Evolutionary conservation across 805 yeast genomes (phyloP), one percentile per base, ranked within the genome.

Genomic region (Wickerhamomyces silvicola): DNA sequence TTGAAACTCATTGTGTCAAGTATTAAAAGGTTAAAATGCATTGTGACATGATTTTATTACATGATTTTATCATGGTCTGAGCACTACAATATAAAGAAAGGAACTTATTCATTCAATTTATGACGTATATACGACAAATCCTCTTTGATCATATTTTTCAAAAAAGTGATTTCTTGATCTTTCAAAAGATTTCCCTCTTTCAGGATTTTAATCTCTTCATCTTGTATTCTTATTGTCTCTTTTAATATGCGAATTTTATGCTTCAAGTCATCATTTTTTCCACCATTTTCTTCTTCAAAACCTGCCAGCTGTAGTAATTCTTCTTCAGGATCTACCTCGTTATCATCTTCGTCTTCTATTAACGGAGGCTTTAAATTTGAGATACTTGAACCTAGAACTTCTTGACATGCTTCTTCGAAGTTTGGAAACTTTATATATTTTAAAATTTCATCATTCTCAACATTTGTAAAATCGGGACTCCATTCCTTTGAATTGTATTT

Each of bases 121-220:
- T 42, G 32, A n/a, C 50, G 27, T 5, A 48, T 43, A 28, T 39
- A 46, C 1, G 48, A 39, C n/a, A 48, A 19, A 19, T 48, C 54
- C 14, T 48, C 52, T 15, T 43, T 45, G 11, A 48, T 22, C 49
- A 48, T 41, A 7, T 27, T 31, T 22, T 47, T 47, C 28, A 49
- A 33, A 30, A 47, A 49, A 1, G 28, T 10, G 16, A 47, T 42
- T 29, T 49, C 54, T 10, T 37, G 31, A 22, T 47, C 49, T 28
- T 46, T 45, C 7, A 31, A 36, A 6, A 9, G 14, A n/a, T 28
- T 30, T 1, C 32, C 26, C 6, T 38, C 38, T 22, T 30, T 30
- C 18, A 49, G 20, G 3, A 28, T 18, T 3, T 15, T 11, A 7
- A 43, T 35, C 20, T 41, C 36, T 19, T 18, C 16, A 2, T 34